These are phyloP conservation scores for Linnemannia hyalina DNA, from an alignment of 192 early-diverging fungal genomes.

Conservation along the genomic window DNA sequence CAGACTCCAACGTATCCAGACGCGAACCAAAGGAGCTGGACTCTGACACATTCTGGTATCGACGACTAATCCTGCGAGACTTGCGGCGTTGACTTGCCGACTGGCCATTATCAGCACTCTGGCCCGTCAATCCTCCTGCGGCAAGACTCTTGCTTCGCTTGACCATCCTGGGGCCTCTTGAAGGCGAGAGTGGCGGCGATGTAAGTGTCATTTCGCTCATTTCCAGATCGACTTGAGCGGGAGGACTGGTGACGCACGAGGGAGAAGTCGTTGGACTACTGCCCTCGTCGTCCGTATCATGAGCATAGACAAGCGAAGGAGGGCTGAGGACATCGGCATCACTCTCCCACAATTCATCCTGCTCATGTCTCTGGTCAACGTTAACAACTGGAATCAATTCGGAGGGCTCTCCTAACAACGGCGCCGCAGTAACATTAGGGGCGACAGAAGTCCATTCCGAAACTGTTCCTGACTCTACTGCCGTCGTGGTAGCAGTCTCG, in stretches of 20 bases:
- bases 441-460: not conserved
- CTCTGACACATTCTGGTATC: conserved; percentile 9
- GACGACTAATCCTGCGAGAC: conserved; percentile 10
- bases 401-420: not conserved
- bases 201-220: not conserved
- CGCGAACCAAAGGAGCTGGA: not conserved
- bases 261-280: not conserved
- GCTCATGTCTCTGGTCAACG: not conserved
- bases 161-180: conserved; percentile 1
- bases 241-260: not conserved
- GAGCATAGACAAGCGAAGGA: conserved; percentile 13
- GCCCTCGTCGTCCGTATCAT: conserved; percentile 1
- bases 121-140: not conserved
- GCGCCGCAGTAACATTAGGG: not conserved
- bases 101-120: not conserved
- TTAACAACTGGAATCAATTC: not conserved
- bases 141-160: conserved; percentile 10
- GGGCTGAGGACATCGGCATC: conserved; percentile 34
- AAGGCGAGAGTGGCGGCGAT: conserved; percentile 17
- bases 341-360: conserved; percentile 3
- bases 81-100: not conserved
- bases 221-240: conserved; percentile 9
- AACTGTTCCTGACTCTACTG: not conserved
- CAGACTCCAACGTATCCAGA: not conserved
- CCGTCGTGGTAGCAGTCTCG: not conserved